Conservation (phyloP, 2,329 filamentous ascomycete genomes). For the Aspergillus hortae region DNA sequence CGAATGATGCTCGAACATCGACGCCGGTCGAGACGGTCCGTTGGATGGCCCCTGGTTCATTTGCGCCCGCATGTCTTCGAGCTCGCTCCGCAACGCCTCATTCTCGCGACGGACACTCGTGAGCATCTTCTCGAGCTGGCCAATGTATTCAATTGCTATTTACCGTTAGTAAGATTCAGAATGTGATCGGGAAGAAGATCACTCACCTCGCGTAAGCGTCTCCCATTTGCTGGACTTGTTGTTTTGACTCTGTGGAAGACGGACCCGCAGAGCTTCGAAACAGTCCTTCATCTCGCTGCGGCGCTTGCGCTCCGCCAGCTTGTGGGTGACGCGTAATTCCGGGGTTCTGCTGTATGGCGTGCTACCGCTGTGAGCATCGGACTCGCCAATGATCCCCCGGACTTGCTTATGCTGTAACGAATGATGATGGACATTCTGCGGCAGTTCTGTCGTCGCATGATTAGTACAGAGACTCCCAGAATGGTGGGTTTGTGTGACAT, state of each 20-base stretch:
- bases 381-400: conserved; percentile 44
- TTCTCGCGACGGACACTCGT: conserved; percentile 37
- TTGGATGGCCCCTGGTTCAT: conserved; percentile 35
- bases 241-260: conserved; percentile 44
- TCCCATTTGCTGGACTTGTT: conserved; percentile 54
- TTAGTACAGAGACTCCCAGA: not conserved
- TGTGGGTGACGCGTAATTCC: conserved; percentile 48
- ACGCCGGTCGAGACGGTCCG: conserved; percentile 26
- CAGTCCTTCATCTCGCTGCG: conserved; percentile 53
- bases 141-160: conserved; percentile 48
- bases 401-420: conserved; percentile 48
- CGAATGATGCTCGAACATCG: conserved; percentile 35
- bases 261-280: conserved; percentile 44
- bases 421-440: conserved; percentile 47
- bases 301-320: conserved; percentile 49
- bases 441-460: conserved; percentile 36
- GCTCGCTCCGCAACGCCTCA: conserved; percentile 31
- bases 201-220: conserved; percentile 45
- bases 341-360: conserved; percentile 50
- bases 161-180: conserved; percentile 11
- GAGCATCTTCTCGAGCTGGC: conserved; percentile 40
- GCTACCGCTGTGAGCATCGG: conserved; percentile 38
- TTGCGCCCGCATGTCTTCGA: conserved; percentile 39
- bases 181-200: not conserved
- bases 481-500: conserved; percentile 13